Evolutionary conservation across 192 early-diverging fungal genomes (phyloP).

Genomic region (Kappamyces sp.): DNA sequence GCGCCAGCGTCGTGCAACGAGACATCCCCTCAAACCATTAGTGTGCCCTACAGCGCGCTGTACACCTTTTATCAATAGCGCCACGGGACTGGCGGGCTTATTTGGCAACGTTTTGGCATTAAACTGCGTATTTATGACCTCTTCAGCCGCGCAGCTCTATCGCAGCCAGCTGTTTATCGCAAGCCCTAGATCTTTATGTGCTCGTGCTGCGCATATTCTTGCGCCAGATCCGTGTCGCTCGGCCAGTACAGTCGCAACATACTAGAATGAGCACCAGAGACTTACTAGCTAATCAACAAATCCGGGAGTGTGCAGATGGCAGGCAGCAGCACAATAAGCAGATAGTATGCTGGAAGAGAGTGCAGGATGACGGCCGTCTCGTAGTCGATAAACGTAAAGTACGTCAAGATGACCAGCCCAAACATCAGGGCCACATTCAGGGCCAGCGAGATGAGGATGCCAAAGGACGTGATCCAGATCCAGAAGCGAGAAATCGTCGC

Average conservation of each 20-base stretch:
- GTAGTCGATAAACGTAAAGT: conserved; percentile 21
- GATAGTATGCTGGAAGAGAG: conserved; percentile 29
- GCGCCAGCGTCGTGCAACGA: conserved; percentile 7
- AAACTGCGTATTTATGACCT: no score
- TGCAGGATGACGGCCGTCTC: conserved; percentile 31
- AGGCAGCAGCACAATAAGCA: conserved; percentile 18
- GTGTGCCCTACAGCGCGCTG: conserved; percentile 11
- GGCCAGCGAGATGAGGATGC: conserved; percentile 18
- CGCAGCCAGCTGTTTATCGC: background rate
- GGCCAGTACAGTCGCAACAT: conserved; percentile 11
- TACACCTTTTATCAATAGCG: conserved; percentile 9
- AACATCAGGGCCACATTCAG: conserved; percentile 29
- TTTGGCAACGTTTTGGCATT: no score
- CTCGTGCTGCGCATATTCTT: conserved; percentile 1
- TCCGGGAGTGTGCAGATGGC: conserved; percentile 21
- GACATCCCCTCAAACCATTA: background rate
- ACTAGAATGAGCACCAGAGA: conserved; percentile 15
- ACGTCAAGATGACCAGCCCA: conserved; percentile 23
- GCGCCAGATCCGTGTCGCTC: conserved; percentile 14
- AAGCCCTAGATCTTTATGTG: background rate
- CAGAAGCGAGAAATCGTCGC: conserved; percentile 29
- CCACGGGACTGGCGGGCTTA: no score
- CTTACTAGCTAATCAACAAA: conserved; percentile 28
- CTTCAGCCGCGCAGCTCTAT: background rate
- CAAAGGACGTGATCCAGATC: conserved; percentile 28